phyloP scores from a whole-genome alignment of 371 early-diverging fungal genomes.

The Rhizopus arrhizus region DNA sequence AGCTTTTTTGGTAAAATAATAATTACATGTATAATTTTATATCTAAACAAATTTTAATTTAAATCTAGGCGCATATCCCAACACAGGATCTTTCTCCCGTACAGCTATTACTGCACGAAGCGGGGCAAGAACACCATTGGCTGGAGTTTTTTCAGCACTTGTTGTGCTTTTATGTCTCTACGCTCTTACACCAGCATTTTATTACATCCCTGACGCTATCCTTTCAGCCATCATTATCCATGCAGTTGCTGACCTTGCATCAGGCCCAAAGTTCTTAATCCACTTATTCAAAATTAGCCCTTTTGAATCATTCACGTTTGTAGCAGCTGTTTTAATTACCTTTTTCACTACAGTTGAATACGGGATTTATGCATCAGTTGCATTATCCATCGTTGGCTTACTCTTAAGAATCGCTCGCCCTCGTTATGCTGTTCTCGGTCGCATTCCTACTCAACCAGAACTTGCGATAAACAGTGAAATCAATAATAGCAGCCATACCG shows the following conservation, averaged over 20 bases:
- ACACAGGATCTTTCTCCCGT: slow-evolving; percentile 89
- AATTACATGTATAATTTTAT: not conserved
- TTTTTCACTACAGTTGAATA: slow-evolving; percentile 66
- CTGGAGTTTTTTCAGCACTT: slow-evolving; percentile 72
- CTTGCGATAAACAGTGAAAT: not conserved
- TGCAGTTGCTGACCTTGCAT: slow-evolving; percentile 63
- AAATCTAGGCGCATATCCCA: slow-evolving; percentile 70
- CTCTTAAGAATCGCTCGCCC: slow-evolving; percentile 70
- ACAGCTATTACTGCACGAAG: slow-evolving; percentile 79
- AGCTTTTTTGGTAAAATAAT: slow-evolving; percentile 70
- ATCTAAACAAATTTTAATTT: not conserved
- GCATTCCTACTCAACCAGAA: slow-evolving; percentile 19
- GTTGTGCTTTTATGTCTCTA: slow-evolving; percentile 81
- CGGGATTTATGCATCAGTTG: slow-evolving; percentile 64
- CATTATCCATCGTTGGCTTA: slow-evolving; percentile 57
- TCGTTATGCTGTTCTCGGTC: slow-evolving; percentile 37
- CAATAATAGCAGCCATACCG: not conserved
- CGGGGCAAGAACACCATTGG: slow-evolving; percentile 81
- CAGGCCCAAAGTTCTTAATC: slow-evolving; percentile 33
- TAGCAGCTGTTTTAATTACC: slow-evolving; percentile 60
- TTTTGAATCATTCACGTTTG: slow-evolving; percentile 54
- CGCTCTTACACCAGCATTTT: slow-evolving; percentile 78
- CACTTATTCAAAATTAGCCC: slow-evolving; percentile 43
- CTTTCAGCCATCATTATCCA: slow-evolving; percentile 81
- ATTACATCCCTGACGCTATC: slow-evolving; percentile 80